Evolutionary conservation across 2,329 filamentous ascomycete species (phyloP), one percentile per base, ranked within the genome.

Genomic region (Neonectria coccinea): DNA sequence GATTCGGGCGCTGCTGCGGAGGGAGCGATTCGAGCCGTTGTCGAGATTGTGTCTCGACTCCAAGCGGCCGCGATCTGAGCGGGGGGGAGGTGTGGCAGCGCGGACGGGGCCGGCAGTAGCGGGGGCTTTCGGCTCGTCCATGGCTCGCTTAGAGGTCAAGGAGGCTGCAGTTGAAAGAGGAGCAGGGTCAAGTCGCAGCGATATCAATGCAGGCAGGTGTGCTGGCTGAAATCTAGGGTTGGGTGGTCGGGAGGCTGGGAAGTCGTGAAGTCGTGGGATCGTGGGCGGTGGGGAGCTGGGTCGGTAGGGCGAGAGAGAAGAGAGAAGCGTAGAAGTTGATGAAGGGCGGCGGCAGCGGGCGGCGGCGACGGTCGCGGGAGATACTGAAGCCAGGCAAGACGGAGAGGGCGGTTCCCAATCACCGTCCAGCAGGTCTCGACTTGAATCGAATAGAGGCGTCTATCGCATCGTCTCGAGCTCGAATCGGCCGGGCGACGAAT

Each of bases 31-130:
- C 27, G 75, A 66, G 57, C 44, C 68, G 39, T 73, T 73, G 16
- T 84, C 81, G 6, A 76, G 66, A 59, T 80, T 80, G 29, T 77
- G 73, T 67, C 78, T 82, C 22, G 78, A 74, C 66, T 85, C 83
- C 31, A 83, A 66, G 53, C 79, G 79, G 47, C 75, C 79, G 64
- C 81, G 79, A 64, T 83, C 83, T 58, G 79, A 75, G 36, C 80
- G 80, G 31, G 81, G 79, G 16, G 81, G 83, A 48, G 84, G 82
- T 42, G 83, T 84, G 42, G 79, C 75, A 62, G 79, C 77, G 64
- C 81, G 80, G 57, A 75, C 73, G 33, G 81, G 76, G 51, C 75
- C 77, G 52, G 74, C 74, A 47, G 73, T 64, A 44, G 78, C 70
- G 44, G 79, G 66, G 52, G 68, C 64, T 62, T 76, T 79, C 22